Conservation (phyloP, 768 basidiomycete genomes). For the Pleurotus platypus region DNA sequence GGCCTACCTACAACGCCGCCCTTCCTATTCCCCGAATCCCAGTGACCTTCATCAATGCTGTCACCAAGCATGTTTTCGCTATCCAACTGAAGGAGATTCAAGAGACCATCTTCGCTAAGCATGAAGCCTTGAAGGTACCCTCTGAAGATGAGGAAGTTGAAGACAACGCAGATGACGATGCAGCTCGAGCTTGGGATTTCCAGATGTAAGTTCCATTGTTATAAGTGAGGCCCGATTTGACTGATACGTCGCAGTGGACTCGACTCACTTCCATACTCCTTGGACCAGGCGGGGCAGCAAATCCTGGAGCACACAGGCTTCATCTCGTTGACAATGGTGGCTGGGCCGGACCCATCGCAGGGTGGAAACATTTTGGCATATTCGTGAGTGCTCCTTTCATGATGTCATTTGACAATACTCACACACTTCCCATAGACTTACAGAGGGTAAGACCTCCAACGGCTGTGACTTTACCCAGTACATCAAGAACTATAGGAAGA, state of each 20-base stretch:
- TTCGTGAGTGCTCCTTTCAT: neutral
- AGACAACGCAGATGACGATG: neutral
- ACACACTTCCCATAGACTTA: neutral
- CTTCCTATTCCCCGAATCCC: neutral
- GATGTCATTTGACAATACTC: neutral
- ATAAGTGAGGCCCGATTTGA: neutral
- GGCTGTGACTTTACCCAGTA: too few species aligned
- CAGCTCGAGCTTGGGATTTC: neutral
- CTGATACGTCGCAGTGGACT: neutral
- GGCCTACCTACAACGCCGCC: neutral
- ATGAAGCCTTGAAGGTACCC: neutral
- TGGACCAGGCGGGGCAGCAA: neutral
- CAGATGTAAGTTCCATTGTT: neutral
- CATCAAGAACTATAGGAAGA: too few species aligned
- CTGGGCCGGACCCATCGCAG: neutral
- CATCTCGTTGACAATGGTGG: neutral
- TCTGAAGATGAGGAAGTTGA: neutral
- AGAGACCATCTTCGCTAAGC: neutral
- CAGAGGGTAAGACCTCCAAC: neutral
- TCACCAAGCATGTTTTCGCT: neutral
- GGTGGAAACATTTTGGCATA: neutral
- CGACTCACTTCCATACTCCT: neutral
- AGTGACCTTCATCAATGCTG: neutral
- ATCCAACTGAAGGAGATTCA: neutral
- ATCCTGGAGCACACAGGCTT: neutral